Evolutionary conservation across 2,329 filamentous ascomycete genomes (phyloP), one percentile per base, ranked within the genome.

Genomic region (Aschersonia sp.): DNA sequence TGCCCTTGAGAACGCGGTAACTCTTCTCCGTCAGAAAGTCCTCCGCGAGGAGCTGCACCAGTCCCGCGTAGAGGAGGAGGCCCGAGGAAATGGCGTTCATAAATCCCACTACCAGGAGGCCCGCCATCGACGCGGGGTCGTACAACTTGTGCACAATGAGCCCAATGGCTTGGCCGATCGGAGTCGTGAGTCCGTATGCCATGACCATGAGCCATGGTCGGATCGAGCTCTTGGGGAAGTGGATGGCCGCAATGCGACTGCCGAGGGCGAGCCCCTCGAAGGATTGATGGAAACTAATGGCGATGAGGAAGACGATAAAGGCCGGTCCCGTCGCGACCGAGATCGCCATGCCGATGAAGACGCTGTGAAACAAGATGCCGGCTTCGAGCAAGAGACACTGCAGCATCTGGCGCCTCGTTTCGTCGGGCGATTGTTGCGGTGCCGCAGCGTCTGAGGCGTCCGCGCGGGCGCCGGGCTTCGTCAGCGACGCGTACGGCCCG

Each of bases 261-360:
- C 87, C 87, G 5, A 94, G 76, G 0, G 87, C 87, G 11, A 94
- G 79, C 2, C 87, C 87, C 66, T 94, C 87, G 54, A 94, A 94
- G 1, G 85, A 87, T 66, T 94, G 85, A 58, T 92, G 86, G 63
- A 90, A 89, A 53, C 78, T 79, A 52, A 92, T 88, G 45, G 86
- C 86, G 32, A 89, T 72, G 0, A 92, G 70, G 53, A 92, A 85
- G 10, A 90, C 83, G 42, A 87, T 70, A 58, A 92, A 92, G 1
- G 83, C 79, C 0, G 85, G 82, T 0, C 85, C 85, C 0, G 84
- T 87, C 0, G 86, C 81, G 1, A 92, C 86, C 1, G 83, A 87
- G 32, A 92, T 73, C 4, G 86, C 85, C 84, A 90, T 89, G 52
- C 86, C 86, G 56, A 92, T 90, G 58, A 92, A 92, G 47, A 92